phyloP scores from a whole-genome alignment of 768 basidiomycete species.

The Glaciozyma martinii region DNA sequence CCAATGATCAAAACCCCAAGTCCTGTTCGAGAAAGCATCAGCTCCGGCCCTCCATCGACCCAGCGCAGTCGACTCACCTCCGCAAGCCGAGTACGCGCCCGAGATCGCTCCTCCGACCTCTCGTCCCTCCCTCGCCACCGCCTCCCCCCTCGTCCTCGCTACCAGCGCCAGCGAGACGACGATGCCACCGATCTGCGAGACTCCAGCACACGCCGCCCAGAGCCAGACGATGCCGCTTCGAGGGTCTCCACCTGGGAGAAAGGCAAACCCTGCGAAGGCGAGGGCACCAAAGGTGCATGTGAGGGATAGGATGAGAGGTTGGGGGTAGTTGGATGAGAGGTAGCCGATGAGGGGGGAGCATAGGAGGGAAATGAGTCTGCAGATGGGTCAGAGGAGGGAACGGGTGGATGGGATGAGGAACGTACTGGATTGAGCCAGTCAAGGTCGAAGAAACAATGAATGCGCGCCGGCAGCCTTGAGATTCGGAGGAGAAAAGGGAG shows the following conservation, averaged over 20 bases:
- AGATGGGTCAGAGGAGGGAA: no score
- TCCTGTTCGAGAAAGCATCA: neutral
- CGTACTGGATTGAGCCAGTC: conserved; percentile 12
- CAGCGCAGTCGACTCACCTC: conserved; percentile 3
- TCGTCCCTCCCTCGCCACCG: neutral
- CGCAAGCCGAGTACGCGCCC: conserved; percentile 13
- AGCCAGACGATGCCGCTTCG: neutral
- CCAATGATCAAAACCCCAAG: conserved; percentile 23
- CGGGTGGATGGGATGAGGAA: no score
- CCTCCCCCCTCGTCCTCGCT: neutral
- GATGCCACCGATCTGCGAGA: conserved; percentile 13
- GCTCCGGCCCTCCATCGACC: neutral
- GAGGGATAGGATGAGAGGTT: conserved; percentile 2
- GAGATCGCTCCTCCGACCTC: conserved; percentile 16
- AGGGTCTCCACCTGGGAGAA: conserved; percentile 10
- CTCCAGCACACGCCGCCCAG: conserved; percentile 2
- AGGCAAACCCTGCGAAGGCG: neutral
- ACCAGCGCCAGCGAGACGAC: conserved; percentile 19
- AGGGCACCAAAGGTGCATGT: neutral
- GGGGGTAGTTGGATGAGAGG: conserved; percentile 7
- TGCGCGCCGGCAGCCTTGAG: conserved; percentile 10
- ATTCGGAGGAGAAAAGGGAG: neutral
- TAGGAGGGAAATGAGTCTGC: conserved; percentile 21
- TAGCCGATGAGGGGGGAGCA: conserved; percentile 20
- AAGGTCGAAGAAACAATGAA: conserved; percentile 18